Percentiles rank a stretch among this genome's conserved stretches.
Evolutionary conservation across 352 stramenopile genomes (phyloP).

Genomic region (Nothophytophthora sp.): DNA sequence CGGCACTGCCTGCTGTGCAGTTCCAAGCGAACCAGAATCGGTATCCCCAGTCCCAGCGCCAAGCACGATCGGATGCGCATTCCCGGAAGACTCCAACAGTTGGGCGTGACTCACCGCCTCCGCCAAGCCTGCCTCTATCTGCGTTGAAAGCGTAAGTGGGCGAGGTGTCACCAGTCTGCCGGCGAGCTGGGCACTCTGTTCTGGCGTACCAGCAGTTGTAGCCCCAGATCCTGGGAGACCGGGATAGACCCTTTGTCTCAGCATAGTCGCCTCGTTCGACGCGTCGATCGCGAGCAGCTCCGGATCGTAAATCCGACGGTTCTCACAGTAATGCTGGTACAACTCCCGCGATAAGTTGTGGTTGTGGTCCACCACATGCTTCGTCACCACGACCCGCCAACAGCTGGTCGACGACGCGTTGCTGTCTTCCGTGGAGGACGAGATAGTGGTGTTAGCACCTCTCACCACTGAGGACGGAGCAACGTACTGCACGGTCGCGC

Average conservation of each 20-base stretch:
- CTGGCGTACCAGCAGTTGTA: not conserved
- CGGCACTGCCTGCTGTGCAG: conserved; percentile 16
- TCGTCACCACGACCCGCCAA: conserved; percentile 78
- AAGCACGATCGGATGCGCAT: conserved; percentile 3
- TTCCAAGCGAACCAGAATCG: conserved; percentile 2
- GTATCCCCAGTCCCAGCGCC: conserved; percentile 1
- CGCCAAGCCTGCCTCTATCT: conserved; percentile 23
- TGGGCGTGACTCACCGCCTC: conserved; percentile 24
- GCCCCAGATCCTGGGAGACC: conserved; percentile 1
- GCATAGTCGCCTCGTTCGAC: conserved; percentile 27
- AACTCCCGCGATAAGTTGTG: conserved; percentile 78
- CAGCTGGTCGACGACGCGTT: conserved; percentile 5
- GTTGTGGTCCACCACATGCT: conserved; percentile 78
- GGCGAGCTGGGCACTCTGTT: conserved; percentile 1
- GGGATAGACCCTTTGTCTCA: conserved; percentile 18
- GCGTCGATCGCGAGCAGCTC: conserved; percentile 65
- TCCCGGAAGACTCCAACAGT: conserved; percentile 7
- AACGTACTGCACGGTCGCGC: conserved; percentile 67
- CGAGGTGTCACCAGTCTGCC: conserved; percentile 8
- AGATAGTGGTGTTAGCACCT: not conserved
- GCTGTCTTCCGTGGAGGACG: not conserved
- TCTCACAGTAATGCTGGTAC: conserved; percentile 78
- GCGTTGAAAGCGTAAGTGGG: conserved; percentile 10
- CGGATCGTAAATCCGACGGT: conserved; percentile 77
- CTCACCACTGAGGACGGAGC: conserved; percentile 9